These are phyloP conservation scores for Elymus sibiricus DNA, from an alignment of 176 grass and related monocot genomes.

Conservation along the genomic window DNA sequence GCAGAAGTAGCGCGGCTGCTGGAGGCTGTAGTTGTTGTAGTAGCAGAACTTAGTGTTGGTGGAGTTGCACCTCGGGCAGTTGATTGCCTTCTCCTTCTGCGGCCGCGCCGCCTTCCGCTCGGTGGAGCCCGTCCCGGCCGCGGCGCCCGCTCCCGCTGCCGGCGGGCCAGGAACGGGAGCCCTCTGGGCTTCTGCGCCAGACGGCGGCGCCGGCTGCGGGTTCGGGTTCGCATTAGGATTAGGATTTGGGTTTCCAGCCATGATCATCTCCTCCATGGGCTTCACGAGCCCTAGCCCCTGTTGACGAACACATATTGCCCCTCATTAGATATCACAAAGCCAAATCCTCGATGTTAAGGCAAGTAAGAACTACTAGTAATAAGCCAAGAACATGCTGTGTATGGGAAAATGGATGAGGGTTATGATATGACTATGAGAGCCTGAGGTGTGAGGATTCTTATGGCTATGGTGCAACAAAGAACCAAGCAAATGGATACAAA, in stretches of 20 bases:
- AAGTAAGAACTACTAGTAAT: conserved; percentile 7
- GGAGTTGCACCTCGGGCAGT: conserved; percentile 85
- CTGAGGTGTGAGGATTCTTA: conserved; percentile 29
- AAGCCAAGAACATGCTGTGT: conserved; percentile 39
- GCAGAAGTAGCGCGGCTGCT: conserved; percentile 96
- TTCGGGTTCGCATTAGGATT: conserved; percentile 33
- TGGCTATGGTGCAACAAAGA: conserved; percentile 70
- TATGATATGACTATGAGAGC: neutral
- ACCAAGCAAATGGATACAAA: conserved; percentile 78
- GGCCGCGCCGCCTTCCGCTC: conserved; percentile 53
- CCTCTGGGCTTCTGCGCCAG: conserved; percentile 20
- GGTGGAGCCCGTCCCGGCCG: conserved; percentile 17
- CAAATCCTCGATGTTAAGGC: conserved; percentile 1
- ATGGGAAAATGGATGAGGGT: neutral
- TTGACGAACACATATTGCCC: conserved; percentile 34
- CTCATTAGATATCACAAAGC: conserved; percentile 20
- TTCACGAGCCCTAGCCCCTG: conserved; percentile 76
- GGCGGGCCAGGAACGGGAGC: neutral
- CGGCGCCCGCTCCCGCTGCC: neutral
- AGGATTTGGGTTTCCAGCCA: conserved; percentile 44
- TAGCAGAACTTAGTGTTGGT: conserved; percentile 98
- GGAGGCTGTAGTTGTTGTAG: conserved; percentile 95
- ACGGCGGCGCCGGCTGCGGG: neutral
- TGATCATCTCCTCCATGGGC: conserved; percentile 81
- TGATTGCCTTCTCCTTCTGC: conserved; percentile 75